phyloP scores from a whole-genome alignment of 176 grass and related monocot species.

The Puccinellia tenuiflora region DNA sequence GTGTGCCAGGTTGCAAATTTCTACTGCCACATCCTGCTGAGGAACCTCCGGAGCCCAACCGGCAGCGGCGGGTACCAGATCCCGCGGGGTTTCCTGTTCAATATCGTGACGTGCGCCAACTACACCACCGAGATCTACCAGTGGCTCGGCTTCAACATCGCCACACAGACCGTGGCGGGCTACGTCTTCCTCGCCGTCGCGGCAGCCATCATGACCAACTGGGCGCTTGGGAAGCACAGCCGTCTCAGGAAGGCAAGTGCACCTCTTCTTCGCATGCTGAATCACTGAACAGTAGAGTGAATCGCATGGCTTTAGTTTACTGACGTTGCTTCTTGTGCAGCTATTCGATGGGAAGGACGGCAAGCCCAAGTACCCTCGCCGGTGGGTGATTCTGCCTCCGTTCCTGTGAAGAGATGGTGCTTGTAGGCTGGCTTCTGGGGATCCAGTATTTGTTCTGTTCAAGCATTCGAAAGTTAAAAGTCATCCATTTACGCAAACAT shows the following conservation, averaged over 20 bases:
- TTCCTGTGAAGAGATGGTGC: conserved; percentile 43
- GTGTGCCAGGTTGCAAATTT: conserved; percentile 82
- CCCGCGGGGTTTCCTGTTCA: conserved; percentile 86
- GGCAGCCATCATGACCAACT: conserved; percentile 85
- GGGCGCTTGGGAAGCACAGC: conserved; percentile 81
- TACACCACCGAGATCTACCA: conserved; percentile 99
- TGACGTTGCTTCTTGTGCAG: conserved; percentile 47
- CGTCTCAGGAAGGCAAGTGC: conserved; percentile 79
- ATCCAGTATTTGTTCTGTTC: background rate
- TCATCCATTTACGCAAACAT: background rate
- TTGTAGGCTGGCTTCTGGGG: background rate
- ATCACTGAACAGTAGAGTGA: background rate
- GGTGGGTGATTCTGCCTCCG: conserved; percentile 91
- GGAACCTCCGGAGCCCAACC: conserved; percentile 80
- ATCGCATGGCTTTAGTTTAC: background rate
- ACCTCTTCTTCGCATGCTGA: background rate
- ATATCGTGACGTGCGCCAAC: conserved; percentile 93
- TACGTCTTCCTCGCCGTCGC: conserved; percentile 81
- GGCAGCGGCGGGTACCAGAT: conserved; percentile 91
- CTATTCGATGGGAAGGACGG: conserved; percentile 89
- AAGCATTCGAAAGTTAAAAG: background rate
- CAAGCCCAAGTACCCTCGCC: conserved; percentile 66
- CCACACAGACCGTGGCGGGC: conserved; percentile 83
- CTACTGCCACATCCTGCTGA: conserved; percentile 89
- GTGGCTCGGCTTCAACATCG: conserved; percentile 92